Conservation (phyloP, 768 basidiomycete genomes). For the Kwoniella heveanensis region DNA sequence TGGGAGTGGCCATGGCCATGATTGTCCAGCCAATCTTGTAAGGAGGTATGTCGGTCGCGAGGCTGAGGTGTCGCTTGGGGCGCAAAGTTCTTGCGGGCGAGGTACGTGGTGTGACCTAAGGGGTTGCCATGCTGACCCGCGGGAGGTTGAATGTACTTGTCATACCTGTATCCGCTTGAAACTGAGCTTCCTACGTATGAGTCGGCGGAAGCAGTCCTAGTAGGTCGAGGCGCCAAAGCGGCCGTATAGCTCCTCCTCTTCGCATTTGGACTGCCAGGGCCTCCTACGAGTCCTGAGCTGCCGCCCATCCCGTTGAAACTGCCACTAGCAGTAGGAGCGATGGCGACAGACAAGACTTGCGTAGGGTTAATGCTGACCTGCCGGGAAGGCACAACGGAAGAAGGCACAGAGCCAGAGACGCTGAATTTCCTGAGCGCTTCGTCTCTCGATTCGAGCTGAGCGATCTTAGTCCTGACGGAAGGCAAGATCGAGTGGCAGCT, state of each 20-base stretch:
- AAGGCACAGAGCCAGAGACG: slow-evolving; percentile 24
- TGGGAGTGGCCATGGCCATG: not conserved
- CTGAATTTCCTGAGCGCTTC: slow-evolving; percentile 49
- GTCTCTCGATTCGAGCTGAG: slow-evolving; percentile 51
- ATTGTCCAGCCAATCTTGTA: not conserved
- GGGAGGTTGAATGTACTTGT: slow-evolving; percentile 1
- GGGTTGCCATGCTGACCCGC: slow-evolving; percentile 3
- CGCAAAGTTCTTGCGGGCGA: slow-evolving; percentile 16
- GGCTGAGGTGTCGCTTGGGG: not conserved
- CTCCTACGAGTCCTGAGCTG: not conserved
- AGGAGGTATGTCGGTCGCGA: slow-evolving; percentile 12
- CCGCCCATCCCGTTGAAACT: not conserved
- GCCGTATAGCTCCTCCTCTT: slow-evolving; percentile 38
- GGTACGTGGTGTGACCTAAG: slow-evolving; percentile 20
- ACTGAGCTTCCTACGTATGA: not conserved
- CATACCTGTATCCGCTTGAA: slow-evolving; percentile 1
- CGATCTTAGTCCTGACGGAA: slow-evolving; percentile 48
- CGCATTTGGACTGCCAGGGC: not conserved
- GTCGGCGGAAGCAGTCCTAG: slow-evolving; percentile 28
- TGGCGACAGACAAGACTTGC: not conserved
- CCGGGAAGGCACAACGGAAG: slow-evolving; percentile 6
- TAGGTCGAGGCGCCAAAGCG: slow-evolving; percentile 37
- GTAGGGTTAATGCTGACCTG: slow-evolving; percentile 1
- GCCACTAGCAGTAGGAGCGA: not conserved
- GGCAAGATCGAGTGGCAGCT: slow-evolving; percentile 40